These are phyloP conservation scores for Wickerhamiella australiensis DNA, from an alignment of 805 yeast genomes.

Conservation along the genomic window DNA sequence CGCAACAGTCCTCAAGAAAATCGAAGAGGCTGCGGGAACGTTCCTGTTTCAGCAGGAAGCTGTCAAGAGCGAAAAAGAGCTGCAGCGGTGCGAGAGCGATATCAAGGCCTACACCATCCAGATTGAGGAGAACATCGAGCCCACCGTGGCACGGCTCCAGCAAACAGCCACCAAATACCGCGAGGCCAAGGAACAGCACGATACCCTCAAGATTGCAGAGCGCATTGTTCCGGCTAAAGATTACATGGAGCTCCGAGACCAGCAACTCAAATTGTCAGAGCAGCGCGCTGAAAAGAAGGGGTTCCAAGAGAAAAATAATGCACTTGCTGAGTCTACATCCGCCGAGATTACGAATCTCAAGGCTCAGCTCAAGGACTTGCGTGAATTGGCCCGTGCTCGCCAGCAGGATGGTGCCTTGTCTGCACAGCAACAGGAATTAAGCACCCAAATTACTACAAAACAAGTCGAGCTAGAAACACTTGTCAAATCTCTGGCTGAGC, in stretches of 20 bases:
- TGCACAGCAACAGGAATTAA: not conserved
- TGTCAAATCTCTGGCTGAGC: not conserved
- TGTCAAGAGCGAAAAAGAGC: conserved; percentile 81
- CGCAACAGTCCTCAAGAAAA: conserved; percentile 70
- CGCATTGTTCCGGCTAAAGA: not conserved
- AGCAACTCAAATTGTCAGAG: not conserved
- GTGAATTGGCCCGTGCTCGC: not conserved
- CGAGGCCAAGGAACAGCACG: conserved; percentile 33
- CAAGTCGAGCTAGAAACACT: not conserved
- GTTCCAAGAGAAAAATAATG: not conserved
- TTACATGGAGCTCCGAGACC: not conserved
- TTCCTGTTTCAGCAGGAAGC: conserved; percentile 88
- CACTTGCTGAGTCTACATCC: not conserved
- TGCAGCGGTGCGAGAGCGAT: conserved; percentile 81
- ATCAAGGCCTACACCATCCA: conserved; percentile 62
- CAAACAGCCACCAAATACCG: conserved; percentile 45
- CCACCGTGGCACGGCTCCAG: conserved; percentile 40
- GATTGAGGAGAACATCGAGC: conserved; percentile 80
- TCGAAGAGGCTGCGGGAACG: conserved; percentile 98
- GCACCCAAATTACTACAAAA: not conserved
- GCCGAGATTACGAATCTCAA: not conserved
- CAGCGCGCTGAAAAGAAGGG: not conserved
- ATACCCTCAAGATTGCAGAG: conserved; percentile 13
- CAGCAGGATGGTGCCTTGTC: not conserved
- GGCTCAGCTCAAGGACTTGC: not conserved